These are phyloP conservation scores for Emmonsia crescens DNA, from an alignment of 2,329 filamentous ascomycete species.

Conservation along the genomic window DNA sequence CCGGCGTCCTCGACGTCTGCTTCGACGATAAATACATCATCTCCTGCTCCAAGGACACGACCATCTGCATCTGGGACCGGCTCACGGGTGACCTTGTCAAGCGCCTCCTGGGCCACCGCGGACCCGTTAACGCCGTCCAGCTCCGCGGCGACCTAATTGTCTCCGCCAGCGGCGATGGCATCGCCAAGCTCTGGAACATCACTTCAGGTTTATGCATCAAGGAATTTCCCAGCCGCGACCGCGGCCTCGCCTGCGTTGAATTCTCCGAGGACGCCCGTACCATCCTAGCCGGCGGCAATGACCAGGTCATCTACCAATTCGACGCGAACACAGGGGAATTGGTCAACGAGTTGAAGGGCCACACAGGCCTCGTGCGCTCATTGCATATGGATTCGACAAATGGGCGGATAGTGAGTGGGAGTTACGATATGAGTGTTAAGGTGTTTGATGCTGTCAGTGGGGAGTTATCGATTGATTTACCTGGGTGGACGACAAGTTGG, in stretches of 20 bases:
- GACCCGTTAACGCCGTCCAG: slow-evolving; percentile 93
- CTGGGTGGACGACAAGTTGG: slow-evolving; percentile 95
- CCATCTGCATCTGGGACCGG: slow-evolving; percentile 90
- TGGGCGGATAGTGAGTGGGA: slow-evolving; percentile 77
- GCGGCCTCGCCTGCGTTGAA: slow-evolving; percentile 89
- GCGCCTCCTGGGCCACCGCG: slow-evolving; percentile 72
- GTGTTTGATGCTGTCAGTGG: slow-evolving; percentile 83
- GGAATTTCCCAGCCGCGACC: slow-evolving; percentile 81
- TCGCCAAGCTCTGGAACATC: slow-evolving; percentile 92
- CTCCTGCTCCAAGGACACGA: slow-evolving; percentile 92
- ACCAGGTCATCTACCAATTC: slow-evolving; percentile 92
- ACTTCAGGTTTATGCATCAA: slow-evolving; percentile 78
- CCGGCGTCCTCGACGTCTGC: slow-evolving; percentile 85
- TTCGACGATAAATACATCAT: slow-evolving; percentile 89
- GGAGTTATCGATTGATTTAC: slow-evolving; percentile 67
- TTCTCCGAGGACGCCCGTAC: slow-evolving; percentile 92
- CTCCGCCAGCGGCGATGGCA: slow-evolving; percentile 85
- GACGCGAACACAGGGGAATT: slow-evolving; percentile 83
- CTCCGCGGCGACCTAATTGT: slow-evolving; percentile 87
- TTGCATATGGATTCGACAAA: slow-evolving; percentile 83
- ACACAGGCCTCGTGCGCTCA: slow-evolving; percentile 76
- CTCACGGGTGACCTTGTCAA: slow-evolving; percentile 63
- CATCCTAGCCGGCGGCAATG: slow-evolving; percentile 88
- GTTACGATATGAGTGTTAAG: slow-evolving; percentile 91
- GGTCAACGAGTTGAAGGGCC: slow-evolving; percentile 68